These are phyloP conservation scores for Wickerhamomyces mucosus DNA, from an alignment of 805 yeast genomes.

Conservation along the genomic window DNA sequence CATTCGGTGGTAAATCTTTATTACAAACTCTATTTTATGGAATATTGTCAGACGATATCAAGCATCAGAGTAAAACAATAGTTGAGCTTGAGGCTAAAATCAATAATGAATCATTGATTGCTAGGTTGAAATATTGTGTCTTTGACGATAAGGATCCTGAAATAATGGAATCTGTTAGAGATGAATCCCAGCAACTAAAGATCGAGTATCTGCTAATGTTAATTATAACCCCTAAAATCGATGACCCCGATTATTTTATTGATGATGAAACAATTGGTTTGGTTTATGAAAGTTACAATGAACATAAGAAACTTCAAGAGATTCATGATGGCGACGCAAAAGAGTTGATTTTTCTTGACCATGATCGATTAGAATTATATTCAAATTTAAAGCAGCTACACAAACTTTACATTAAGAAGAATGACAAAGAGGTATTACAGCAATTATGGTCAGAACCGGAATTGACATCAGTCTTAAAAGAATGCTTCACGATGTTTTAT, in stretches of 20 bases:
- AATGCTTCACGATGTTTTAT: constrained; percentile 61
- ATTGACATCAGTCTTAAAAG: constrained; percentile 64
- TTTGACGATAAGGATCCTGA: constrained; percentile 25
- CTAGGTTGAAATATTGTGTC: constrained; percentile 23
- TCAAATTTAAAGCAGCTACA: constrained; percentile 51
- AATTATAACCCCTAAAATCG: constrained; percentile 16
- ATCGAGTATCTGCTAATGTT: constrained; percentile 14
- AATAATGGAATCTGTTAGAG: constrained; percentile 19
- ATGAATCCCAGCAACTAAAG: constrained; percentile 12
- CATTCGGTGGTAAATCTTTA: constrained; percentile 57
- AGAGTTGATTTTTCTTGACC: constrained; percentile 11
- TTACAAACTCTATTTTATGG: constrained; percentile 69
- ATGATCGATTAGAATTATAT: constrained; percentile 26
- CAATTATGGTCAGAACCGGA: constrained; percentile 83
- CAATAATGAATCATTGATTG: constrained; percentile 15
- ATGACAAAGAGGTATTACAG: constrained; percentile 68
- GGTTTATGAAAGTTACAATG: constrained; percentile 19
- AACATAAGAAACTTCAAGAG: constrained; percentile 19
- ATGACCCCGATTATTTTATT: constrained; percentile 8
- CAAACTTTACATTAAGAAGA: constrained; percentile 52
- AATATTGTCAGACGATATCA: constrained; percentile 66
- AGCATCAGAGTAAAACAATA: constrained; percentile 47
- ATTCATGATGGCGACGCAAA: constrained; percentile 12
- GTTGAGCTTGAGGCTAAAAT: constrained; percentile 34
- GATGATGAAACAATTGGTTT: constrained; percentile 9